Evolutionary conservation across 345 rosid genomes (phyloP), one percentile per base, ranked within the genome.

Genomic region (Cardamine resedifolia): DNA sequence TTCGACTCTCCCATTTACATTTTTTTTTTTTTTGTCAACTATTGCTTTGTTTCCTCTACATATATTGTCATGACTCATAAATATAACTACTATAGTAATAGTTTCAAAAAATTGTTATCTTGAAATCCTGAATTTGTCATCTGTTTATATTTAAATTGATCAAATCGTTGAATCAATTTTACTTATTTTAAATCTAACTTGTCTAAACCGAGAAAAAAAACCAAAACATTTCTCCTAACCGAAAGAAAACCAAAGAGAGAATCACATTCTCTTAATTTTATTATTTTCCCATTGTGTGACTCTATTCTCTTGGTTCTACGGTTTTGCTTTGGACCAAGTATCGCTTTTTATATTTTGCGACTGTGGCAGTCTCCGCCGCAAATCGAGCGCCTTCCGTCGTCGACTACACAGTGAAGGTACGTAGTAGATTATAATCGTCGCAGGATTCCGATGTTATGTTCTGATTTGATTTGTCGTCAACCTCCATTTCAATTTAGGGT

Each of bases 391-490:
- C 45, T 49, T 5, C 36, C 62, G 10, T 49, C 11, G 33, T 5
- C 24, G 23, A 41, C 47, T 30, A 2, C 62, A 4, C 55, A 12
- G 34, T 5, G 4, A 53, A 72, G 72, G 72, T 66, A 56, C 56
- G 3, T 9, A 3, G 7, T 38, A 28, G 63, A 6, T 24, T 43
- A 43, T n/a, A 53, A 16, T 63, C 24, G 11, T 44, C 43, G 45
- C 4, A 44, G 16, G 20, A 47, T 38, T 12, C 27, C 4, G 39
- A 26, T 48, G 41, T 27, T 38, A 18, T n/a, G 16, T 3, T 0
- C 38, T 58, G 21, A 26, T 6, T 72, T 6, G 56, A 66, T 64
- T 57, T 49, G 31, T 33, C 8, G 28, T 58, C 38, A 64, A 57
- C 23, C 15, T 34, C 33, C 7, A 27, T 36, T 58, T 74, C 33